Evolutionary conservation across 148 eudicot species (phyloP), one percentile per base, ranked within the genome.

Genomic region (Cornus controversa): DNA sequence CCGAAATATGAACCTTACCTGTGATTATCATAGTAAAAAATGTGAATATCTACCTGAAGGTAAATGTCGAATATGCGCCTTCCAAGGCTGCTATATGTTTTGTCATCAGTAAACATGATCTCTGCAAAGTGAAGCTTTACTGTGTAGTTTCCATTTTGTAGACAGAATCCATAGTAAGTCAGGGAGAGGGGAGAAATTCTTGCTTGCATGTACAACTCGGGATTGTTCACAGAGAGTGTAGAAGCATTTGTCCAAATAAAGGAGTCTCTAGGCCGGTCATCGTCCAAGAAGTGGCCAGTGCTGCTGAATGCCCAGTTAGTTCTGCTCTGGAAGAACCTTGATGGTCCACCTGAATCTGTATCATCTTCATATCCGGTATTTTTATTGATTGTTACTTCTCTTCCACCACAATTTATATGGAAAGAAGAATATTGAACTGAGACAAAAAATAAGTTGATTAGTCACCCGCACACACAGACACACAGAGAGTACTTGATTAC

Each of bases 331-430:
- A 18, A 76, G 53, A 80, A 83, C n/a, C 27, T 66, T 50, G 88
- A 60, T 26, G 84, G 50, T 23, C 85, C 86, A 15, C 50, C 80
- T 26, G 75, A 2, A 23, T 58, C 50, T 50, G 53, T 29, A 60
- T 81, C 84, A 4, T 31, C 80, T 78, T 75, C 83, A 70, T 84
- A 84, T 37, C 18, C 36, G 0, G 26, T 80, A 47, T 62, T 24
- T 50, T 76, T 79, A 62, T 65, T 71, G 15, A 14, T 47, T 20
- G 16, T 11, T 42, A 65, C 50, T 27, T 65, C 27, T 71, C 53
- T 78, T 74, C 88, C 88, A 60, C 88, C 88, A 72, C 88, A 85
- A 29, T 85, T 85, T 65, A 85, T 80, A 40, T 80, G 73, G 26
- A 85, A 54, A 62, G 79, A 80, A 60, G 23, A n/a, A 74, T 69